Percentiles rank a stretch among this genome's conserved stretches.
These are phyloP conservation scores for Aspergillus pseudotamarii DNA, from an alignment of 2,329 filamentous ascomycete species.

Conservation along the genomic window DNA sequence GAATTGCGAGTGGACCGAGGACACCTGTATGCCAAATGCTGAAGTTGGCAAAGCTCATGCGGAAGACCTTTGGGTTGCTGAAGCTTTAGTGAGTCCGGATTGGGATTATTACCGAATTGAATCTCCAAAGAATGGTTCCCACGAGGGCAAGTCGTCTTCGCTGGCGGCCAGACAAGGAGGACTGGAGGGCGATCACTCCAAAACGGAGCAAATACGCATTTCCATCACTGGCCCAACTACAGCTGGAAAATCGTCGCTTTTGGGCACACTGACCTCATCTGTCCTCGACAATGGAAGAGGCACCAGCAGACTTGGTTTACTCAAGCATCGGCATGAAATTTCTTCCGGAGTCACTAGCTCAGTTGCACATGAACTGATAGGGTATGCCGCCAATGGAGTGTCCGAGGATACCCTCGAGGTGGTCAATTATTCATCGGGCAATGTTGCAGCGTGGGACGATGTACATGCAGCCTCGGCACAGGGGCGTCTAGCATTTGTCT, in stretches of 20 bases:
- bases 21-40: slow-evolving; percentile 22
- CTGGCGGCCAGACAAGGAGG: slow-evolving; percentile 8
- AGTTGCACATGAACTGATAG: slow-evolving; percentile 89
- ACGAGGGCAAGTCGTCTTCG: slow-evolving; percentile 5
- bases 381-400: slow-evolving; percentile 60
- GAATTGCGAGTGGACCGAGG: slow-evolving; percentile 65
- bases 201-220: slow-evolving; percentile 76
- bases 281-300: slow-evolving; percentile 89
- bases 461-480: slow-evolving; percentile 81
- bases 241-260: slow-evolving; percentile 86
- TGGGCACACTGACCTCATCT: slow-evolving; percentile 86
- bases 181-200: slow-evolving; percentile 44
- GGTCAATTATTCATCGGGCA: slow-evolving; percentile 81
- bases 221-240: slow-evolving; percentile 87
- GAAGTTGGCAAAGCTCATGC: slow-evolving; percentile 30
- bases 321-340: slow-evolving; percentile 93
- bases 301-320: slow-evolving; percentile 80
- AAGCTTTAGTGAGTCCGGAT: slow-evolving; percentile 82
- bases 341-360: slow-evolving; percentile 91
- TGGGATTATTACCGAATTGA: slow-evolving; percentile 49
- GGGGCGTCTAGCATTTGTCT: slow-evolving; percentile 76
- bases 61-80: slow-evolving; percentile 79
- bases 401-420: slow-evolving; percentile 50
- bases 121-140: slow-evolving; percentile 8
- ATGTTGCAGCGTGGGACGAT: slow-evolving; percentile 91